These are phyloP conservation scores for Rubus idaeus DNA, from an alignment of 306 rosid genomes.

Conservation along the genomic window DNA sequence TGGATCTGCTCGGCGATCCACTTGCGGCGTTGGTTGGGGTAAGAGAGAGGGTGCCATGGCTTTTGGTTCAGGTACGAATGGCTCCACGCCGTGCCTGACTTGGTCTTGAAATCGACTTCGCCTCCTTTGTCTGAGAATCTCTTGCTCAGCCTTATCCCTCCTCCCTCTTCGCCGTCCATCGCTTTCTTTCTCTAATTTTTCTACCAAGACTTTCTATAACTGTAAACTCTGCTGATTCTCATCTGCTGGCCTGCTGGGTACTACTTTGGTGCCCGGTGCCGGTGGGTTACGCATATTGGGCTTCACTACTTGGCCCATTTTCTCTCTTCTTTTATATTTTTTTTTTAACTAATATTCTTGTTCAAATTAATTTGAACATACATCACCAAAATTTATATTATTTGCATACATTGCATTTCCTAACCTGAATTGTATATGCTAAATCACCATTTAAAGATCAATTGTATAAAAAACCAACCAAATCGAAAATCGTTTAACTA, in stretches of 20 bases:
- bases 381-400: no score
- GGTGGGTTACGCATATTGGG: background rate
- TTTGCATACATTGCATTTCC: no score
- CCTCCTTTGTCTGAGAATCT: slow-evolving; percentile 59
- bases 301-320: background rate
- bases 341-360: no score
- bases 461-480: no score
- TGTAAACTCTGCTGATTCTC: background rate
- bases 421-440: no score
- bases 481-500: no score
- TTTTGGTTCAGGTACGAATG: slow-evolving; percentile 89
- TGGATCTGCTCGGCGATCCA: slow-evolving; percentile 98
- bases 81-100: slow-evolving; percentile 97
- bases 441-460: no score
- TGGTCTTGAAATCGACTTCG: slow-evolving; percentile 79
- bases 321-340: background rate
- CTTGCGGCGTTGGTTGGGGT: slow-evolving; percentile 96
- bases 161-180: slow-evolving; percentile 93
- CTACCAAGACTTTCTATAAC: background rate
- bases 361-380: no score
- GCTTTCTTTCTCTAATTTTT: background rate
- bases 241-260: background rate
- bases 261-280: background rate
- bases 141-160: slow-evolving; percentile 72
- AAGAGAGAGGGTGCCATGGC: slow-evolving; percentile 99